Conservation (phyloP, 83 land plant genomes). For the Thuja plicata region DNA sequence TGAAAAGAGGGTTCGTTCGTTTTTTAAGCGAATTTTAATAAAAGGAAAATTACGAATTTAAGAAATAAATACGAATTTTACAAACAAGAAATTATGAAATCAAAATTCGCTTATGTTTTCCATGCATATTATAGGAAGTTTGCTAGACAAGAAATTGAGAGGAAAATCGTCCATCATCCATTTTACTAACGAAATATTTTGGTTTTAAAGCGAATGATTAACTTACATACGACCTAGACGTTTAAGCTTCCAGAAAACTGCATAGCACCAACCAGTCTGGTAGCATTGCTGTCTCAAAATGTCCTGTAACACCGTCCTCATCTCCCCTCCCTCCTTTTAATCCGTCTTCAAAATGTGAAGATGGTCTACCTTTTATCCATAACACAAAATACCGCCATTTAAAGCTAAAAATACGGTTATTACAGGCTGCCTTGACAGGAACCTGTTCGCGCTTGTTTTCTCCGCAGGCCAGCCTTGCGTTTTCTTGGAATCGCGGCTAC, state of each 20-base stretch:
- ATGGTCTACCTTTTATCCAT: neutral
- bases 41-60: no score
- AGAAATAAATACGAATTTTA: no score
- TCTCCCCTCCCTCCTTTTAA: neutral
- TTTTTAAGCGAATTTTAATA: no score
- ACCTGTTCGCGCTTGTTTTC: neutral
- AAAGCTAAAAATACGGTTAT: neutral
- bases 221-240: neutral
- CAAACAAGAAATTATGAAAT: no score
- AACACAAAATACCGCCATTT: neutral
- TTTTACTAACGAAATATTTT: no score
- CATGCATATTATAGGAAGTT: no score
- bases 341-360: neutral
- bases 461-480: neutral
- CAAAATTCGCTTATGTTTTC: no score
- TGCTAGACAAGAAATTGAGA: no score
- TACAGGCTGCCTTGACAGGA: conserved; percentile 1
- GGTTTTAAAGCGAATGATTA: neutral
- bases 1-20: no score
- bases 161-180: no score
- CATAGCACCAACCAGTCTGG: conserved; percentile 8
- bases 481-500: neutral
- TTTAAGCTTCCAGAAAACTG: conserved; percentile 11
- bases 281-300: neutral
- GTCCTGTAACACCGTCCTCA: neutral